Evolutionary conservation across 441 rosid genomes (phyloP).

Genomic region (Caryocar brasiliense): DNA sequence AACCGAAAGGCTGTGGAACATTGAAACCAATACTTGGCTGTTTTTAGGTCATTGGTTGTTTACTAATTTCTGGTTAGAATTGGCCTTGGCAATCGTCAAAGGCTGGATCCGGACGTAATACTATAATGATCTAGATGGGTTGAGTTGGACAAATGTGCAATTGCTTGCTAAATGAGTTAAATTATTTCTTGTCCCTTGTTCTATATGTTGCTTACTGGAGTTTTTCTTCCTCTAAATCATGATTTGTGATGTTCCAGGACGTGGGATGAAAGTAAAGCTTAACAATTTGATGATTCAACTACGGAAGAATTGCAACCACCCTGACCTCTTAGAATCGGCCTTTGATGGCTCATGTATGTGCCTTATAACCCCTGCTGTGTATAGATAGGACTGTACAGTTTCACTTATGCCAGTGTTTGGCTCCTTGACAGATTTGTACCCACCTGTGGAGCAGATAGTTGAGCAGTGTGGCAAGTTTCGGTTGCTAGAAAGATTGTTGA

Average conservation of each 20-base stretch:
- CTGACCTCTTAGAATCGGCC: conserved; percentile 73
- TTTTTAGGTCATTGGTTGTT: no score
- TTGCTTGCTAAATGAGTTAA: no score
- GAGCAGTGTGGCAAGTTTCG: conserved; percentile 88
- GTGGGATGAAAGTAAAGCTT: conserved; percentile 56
- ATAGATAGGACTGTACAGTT: background rate
- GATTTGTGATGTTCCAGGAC: conserved; percentile 28
- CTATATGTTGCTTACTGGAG: background rate
- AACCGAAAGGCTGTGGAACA: no score
- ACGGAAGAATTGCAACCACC: conserved; percentile 96
- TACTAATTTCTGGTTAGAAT: no score
- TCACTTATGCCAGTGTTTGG: background rate
- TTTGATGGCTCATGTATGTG: conserved; percentile 62
- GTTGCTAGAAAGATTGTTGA: conserved; percentile 68
- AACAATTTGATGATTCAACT: conserved; percentile 75
- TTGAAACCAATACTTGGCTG: no score
- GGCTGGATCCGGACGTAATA: no score
- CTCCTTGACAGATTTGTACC: conserved; percentile 50
- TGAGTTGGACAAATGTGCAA: no score
- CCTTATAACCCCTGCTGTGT: background rate
- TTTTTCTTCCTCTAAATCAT: background rate
- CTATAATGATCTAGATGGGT: no score
- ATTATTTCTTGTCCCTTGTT: background rate
- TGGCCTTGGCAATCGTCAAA: no score
- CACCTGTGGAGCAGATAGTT: conserved; percentile 73